These are phyloP conservation scores for Penicillium sp. DNA, from an alignment of 2,329 filamentous ascomycete species.

Conservation along the genomic window DNA sequence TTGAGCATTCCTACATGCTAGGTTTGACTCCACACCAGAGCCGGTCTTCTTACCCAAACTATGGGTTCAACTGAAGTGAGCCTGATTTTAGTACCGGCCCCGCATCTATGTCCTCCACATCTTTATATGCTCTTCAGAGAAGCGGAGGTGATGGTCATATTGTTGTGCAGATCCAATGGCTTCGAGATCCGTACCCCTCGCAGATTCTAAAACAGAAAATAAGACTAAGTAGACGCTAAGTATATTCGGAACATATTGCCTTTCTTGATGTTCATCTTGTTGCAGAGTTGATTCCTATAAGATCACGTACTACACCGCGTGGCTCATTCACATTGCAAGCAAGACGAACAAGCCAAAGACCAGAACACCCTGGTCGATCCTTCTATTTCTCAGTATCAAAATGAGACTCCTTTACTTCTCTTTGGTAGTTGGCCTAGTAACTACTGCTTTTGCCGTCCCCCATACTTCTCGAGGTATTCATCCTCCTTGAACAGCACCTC, in stretches of 20 bases:
- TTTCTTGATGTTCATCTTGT: background rate
- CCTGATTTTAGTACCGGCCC: background rate
- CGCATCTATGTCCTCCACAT: background rate
- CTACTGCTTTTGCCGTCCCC: background rate
- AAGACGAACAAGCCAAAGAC: background rate
- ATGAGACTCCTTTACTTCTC: background rate
- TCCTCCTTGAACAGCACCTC: slow-evolving; percentile 11
- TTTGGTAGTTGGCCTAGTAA: background rate
- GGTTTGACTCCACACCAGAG: background rate
- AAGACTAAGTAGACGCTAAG: background rate
- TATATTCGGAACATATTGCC: background rate
- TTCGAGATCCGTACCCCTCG: background rate
- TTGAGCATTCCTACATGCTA: background rate
- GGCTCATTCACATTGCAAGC: background rate
- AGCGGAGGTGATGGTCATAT: background rate
- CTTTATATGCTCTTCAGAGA: background rate
- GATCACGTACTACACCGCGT: background rate
- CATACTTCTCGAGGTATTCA: background rate
- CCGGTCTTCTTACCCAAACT: background rate
- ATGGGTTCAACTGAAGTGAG: background rate
- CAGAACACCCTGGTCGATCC: background rate
- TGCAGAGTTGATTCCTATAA: background rate
- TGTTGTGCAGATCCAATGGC: background rate
- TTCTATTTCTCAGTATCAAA: background rate
- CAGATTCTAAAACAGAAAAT: background rate